These are phyloP conservation scores for Tilletiopsis washingtonensis DNA, from an alignment of 1,284 basidiomycete genomes.

Conservation along the genomic window DNA sequence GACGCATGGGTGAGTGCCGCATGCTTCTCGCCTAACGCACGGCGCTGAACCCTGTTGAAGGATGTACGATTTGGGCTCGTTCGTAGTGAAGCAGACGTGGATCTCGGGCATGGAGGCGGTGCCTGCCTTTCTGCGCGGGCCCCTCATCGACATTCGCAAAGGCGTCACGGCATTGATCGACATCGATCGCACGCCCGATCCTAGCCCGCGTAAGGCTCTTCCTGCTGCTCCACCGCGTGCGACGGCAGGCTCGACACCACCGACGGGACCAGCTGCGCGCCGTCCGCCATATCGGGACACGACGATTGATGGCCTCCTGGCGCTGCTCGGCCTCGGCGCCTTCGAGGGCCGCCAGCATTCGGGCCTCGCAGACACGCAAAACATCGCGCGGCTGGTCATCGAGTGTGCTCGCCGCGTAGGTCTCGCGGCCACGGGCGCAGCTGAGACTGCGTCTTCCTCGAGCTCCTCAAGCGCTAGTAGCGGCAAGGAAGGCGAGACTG, in stretches of 20 bases:
- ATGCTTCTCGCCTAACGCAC: no score
- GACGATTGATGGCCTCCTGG: slow-evolving; percentile 24
- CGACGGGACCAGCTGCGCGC: no score
- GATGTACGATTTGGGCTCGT: slow-evolving; percentile 70
- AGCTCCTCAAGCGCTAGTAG: no score
- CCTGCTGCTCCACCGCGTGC: no score
- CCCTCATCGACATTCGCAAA: slow-evolving; percentile 44
- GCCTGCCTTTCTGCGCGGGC: slow-evolving; percentile 27
- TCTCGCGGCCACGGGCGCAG: background rate
- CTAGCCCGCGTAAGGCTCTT: no score
- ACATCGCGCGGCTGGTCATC: slow-evolving; percentile 48
- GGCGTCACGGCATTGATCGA: slow-evolving; percentile 26
- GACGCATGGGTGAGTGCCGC: slow-evolving; percentile 53
- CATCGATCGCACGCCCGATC: slow-evolving; percentile 13
- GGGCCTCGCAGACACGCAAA: slow-evolving; percentile 51
- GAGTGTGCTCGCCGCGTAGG: slow-evolving; percentile 11
- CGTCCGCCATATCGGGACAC: slow-evolving; percentile 7
- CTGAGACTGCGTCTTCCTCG: no score
- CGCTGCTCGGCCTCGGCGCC: slow-evolving; percentile 19
- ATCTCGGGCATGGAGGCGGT: slow-evolving; percentile 52
- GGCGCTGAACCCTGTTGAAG: no score
- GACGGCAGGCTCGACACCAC: no score
- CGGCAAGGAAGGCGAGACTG: background rate
- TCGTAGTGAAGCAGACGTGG: slow-evolving; percentile 66
- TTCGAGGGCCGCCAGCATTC: slow-evolving; percentile 51